These are phyloP conservation scores for Blastomyces emzantsi DNA, from an alignment of 2,329 filamentous ascomycete genomes.

Conservation along the genomic window DNA sequence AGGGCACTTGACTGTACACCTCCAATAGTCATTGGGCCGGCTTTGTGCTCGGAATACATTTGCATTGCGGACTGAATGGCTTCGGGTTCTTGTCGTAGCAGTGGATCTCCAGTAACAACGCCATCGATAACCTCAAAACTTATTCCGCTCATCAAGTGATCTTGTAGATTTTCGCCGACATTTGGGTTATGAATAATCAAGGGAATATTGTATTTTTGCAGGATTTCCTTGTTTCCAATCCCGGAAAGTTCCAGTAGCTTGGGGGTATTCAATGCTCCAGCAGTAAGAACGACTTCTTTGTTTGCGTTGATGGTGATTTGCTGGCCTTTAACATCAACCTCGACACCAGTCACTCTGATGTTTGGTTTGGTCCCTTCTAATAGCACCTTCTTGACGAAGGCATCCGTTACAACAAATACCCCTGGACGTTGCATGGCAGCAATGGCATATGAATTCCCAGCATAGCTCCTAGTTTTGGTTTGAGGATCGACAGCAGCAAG, in stretches of 20 bases:
- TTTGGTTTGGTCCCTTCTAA: background rate
- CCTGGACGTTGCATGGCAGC: background rate
- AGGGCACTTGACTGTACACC: constrained; percentile 11
- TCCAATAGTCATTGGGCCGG: constrained; percentile 11
- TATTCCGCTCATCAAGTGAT: constrained; percentile 34
- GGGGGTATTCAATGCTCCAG: constrained; percentile 49
- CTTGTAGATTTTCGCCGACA: constrained; percentile 46
- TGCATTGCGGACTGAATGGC: constrained; percentile 35
- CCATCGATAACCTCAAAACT: constrained; percentile 22
- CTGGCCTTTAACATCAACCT: constrained; percentile 22
- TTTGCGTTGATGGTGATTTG: constrained; percentile 24
- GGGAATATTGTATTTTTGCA: constrained; percentile 3
- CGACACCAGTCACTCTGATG: constrained; percentile 23
- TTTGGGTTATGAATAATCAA: constrained; percentile 33
- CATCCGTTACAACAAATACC: background rate
- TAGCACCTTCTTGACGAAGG: constrained; percentile 7
- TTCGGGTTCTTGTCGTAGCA: constrained; percentile 32
- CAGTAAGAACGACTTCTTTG: constrained; percentile 51
- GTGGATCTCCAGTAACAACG: constrained; percentile 31
- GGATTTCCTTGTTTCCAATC: constrained; percentile 36
- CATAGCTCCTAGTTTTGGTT: background rate
- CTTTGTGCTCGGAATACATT: constrained; percentile 10
- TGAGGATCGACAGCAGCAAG: constrained; percentile 20
- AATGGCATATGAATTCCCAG: constrained; percentile 2
- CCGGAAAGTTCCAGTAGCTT: constrained; percentile 53